Conservation (phyloP, 352 stramenopile species). For the Globisporangium acanthophoron region DNA sequence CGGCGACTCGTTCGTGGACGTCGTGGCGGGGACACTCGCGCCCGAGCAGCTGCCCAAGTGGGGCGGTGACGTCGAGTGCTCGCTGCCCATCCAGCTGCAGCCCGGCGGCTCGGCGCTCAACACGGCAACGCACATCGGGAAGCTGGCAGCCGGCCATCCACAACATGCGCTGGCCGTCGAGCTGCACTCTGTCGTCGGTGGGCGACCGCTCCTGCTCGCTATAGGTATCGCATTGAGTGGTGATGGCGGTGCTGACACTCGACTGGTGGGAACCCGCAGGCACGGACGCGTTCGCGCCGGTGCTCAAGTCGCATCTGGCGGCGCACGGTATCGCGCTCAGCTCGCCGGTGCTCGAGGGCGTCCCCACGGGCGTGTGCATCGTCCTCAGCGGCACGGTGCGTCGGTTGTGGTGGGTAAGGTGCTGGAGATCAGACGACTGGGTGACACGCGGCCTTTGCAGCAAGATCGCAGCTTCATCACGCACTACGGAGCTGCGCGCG, state of each 20-base stretch:
- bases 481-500: conserved; percentile 64
- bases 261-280: conserved; percentile 18
- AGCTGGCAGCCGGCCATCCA: conserved; percentile 26
- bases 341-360: conserved; percentile 29
- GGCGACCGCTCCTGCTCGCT: conserved; percentile 1
- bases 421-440: neutral
- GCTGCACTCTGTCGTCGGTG: conserved; percentile 59
- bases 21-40: conserved; percentile 63
- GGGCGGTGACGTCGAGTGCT: conserved; percentile 72
- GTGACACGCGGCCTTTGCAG: conserved; percentile 13
- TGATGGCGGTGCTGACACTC: neutral
- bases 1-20: conserved; percentile 70
- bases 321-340: conserved; percentile 31
- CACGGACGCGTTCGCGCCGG: conserved; percentile 33
- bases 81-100: conserved; percentile 62
- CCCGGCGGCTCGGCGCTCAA: conserved; percentile 79
- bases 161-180: conserved; percentile 30
- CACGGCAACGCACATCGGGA: conserved; percentile 75
- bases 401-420: neutral
- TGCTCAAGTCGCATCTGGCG: conserved; percentile 43
- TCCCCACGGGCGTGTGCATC: conserved; percentile 74
- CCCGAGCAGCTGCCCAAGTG: conserved; percentile 67
- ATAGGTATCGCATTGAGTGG: no score
- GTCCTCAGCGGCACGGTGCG: conserved; percentile 60
- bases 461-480: conserved; percentile 80